Evolutionary conservation across 257 asterid genomes (phyloP), one percentile per base, ranked within the genome.

Genomic region (Salvia hispanica): DNA sequence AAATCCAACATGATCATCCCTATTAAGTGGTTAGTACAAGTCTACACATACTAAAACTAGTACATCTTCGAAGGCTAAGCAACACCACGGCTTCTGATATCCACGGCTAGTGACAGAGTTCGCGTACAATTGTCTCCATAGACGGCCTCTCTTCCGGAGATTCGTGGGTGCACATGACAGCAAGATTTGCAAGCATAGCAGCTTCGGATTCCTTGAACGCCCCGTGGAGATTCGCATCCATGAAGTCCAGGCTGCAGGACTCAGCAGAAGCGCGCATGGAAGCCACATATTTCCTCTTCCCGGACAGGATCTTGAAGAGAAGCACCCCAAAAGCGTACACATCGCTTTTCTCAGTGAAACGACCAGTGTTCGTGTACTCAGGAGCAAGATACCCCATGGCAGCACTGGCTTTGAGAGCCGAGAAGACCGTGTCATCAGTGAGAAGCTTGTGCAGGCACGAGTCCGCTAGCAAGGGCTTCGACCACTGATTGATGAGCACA

Each of bases 241-340:
- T 62, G 21, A 88, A 81, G 7, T 92, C 95, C 9, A 85, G 79
- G 71, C 69, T 74, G 42, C 84, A 66, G 1, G 76, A 74, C 65
- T 86, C 95, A 16, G 91, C 92, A 50, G 84, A 78, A 54, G 82
- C 78, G 3, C 89, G 84, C 78, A 82, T 79, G 2, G 96, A 60
- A 10, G 72, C 14, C 5, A 67, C n/a, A 12, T 82, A 77, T 63
- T 70, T 88, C 54, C 82, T 68, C 76, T 79, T 84, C 63, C 98
- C 98, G 0, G 95, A 90, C 40, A 93, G 78, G 70, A 93, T 84
- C 81, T 93, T 97, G 76, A 90, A 84, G 59, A 88, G 67, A 2
- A 93, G 95, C 55, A 90, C 90, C 60, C 97, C 98, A 53, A 90
- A 90, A 4, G 98, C 98, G 57, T 85, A 93, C 11, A 90, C 73